Conservation (phyloP, 768 basidiomycete genomes). For the Termitomyces sp. region DNA sequence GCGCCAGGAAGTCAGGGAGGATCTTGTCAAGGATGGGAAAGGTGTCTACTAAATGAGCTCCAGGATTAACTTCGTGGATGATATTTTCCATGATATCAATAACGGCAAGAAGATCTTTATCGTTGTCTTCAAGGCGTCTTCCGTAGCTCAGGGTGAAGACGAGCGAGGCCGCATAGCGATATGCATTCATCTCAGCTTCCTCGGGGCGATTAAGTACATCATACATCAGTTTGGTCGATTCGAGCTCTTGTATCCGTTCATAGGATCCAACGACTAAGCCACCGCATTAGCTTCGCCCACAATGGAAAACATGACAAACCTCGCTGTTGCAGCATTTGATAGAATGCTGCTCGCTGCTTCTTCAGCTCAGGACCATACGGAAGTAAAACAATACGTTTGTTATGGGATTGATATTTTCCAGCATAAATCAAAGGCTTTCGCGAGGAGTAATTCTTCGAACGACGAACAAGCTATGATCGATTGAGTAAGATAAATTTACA, state of each 20-base stretch:
- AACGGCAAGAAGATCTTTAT: slow-evolving; percentile 16
- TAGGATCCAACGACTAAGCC: slow-evolving; percentile 4
- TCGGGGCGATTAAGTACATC: slow-evolving; percentile 5
- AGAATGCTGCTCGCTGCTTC: slow-evolving; percentile 8
- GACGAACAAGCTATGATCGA: not conserved
- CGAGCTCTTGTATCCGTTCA: slow-evolving; percentile 10
- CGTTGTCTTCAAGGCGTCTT: slow-evolving; percentile 15
- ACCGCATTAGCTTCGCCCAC: no score
- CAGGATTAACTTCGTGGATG: slow-evolving; percentile 16
- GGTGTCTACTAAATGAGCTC: slow-evolving; percentile 9
- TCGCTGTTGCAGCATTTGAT: slow-evolving; percentile 9
- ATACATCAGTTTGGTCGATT: slow-evolving; percentile 4
- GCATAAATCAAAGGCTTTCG: slow-evolving; percentile 5
- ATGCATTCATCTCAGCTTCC: not conserved
- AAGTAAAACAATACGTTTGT: slow-evolving; percentile 8
- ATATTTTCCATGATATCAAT: slow-evolving; percentile 17
- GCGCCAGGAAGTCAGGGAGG: slow-evolving; percentile 9
- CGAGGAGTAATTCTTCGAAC: slow-evolving; percentile 9
- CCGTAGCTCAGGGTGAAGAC: slow-evolving; percentile 19
- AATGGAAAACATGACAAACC: not conserved
- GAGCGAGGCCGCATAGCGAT: slow-evolving; percentile 15
- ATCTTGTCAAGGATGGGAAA: slow-evolving; percentile 9
- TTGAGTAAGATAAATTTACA: not conserved
- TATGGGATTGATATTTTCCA: slow-evolving; percentile 8
- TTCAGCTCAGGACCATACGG: slow-evolving; percentile 10